A percentile compares a stretch with the other conserved stretches of the same genome.
These are phyloP conservation scores for Diutina sp. DNA, from an alignment of 1,139 yeast genomes.

Conservation along the genomic window DNA sequence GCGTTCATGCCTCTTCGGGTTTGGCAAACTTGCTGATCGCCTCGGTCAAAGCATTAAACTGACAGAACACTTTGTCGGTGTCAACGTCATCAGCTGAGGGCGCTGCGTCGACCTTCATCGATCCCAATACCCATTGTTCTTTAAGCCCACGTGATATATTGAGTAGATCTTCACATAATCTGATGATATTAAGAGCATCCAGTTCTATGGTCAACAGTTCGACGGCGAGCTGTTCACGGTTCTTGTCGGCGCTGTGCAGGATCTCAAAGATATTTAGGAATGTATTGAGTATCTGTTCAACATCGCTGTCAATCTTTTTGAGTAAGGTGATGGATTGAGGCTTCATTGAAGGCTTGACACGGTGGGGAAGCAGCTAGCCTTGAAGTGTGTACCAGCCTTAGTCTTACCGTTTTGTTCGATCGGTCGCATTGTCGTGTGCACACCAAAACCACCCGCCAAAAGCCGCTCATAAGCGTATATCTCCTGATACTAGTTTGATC, in stretches of 20 bases:
- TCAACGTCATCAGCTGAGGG: conserved; percentile 12
- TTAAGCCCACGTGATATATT: conserved; percentile 34
- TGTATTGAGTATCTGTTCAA: conserved; percentile 30
- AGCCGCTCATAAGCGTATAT: background rate
- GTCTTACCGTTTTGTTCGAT: background rate
- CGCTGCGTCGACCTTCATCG: conserved; percentile 22
- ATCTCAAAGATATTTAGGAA: conserved; percentile 34
- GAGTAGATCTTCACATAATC: conserved; percentile 40
- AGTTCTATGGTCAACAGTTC: conserved; percentile 45
- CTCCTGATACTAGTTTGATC: background rate
- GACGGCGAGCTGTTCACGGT: conserved; percentile 38
- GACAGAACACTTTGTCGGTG: conserved; percentile 16
- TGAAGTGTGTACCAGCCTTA: no score
- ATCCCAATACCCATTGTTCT: conserved; percentile 48
- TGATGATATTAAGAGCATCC: conserved; percentile 35
- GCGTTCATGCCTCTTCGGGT: background rate
- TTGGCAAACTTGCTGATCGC: conserved; percentile 13
- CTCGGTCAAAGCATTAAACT: conserved; percentile 29
- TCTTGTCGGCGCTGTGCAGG: conserved; percentile 29
- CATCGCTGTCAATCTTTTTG: conserved; percentile 28
- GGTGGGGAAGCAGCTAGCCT: no score
- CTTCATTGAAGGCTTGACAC: conserved; percentile 15
- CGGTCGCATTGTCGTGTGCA: background rate
- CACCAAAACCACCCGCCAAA: background rate
- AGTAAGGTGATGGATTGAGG: conserved; percentile 31